Evolutionary conservation across 805 yeast species (phyloP), one percentile per base, ranked within the genome.

Genomic region (Saturnispora quitensis): DNA sequence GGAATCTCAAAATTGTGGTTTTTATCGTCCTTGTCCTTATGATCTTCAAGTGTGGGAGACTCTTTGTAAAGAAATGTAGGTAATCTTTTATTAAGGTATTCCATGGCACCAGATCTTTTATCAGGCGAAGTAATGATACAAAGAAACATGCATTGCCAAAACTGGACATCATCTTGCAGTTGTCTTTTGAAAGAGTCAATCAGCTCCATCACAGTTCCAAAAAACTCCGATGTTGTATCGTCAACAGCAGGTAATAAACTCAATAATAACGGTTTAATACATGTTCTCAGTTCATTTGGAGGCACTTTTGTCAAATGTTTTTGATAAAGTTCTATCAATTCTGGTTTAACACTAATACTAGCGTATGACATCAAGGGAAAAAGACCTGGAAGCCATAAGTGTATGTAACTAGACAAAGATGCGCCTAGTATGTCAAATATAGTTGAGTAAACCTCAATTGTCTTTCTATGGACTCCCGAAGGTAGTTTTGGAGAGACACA

Each of bases 391-490:
- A 91, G 72, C 99, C 99, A 93, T 2, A 84, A 68, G 40, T 75
- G 72, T n/a, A 86, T 71, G 10, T 68, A 55, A 43, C 84, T 77
- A 35, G 87, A 68, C 4, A 76, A 68, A 4, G 76, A 80, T 0
- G 66, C 62, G 1, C 85, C 84, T 35, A 91, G 68, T 31, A 80
- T 76, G 36, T 73, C 74, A 68, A 93, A 88, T 2, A 91, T 77
- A 50, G 72, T 70, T 22, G 77, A 80, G 65, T 90, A 93, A 1
- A 90, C 79, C 52, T 83, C 88, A 40, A 93, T 68, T 0, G 97
- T 77, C 62, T 89, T 93, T 58, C 85, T 86, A 64, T 93, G 99
- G 0, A 93, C 99, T 8, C 99, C 99, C 47, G 95, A 86, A 0
- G 99, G 99, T 10, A 93, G 73, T 48, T 75, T 75, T 1, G 95